Evolutionary conservation across 2,329 filamentous ascomycete species (phyloP), one percentile per base, ranked within the genome.

Genomic region (Truncatella angustata): DNA sequence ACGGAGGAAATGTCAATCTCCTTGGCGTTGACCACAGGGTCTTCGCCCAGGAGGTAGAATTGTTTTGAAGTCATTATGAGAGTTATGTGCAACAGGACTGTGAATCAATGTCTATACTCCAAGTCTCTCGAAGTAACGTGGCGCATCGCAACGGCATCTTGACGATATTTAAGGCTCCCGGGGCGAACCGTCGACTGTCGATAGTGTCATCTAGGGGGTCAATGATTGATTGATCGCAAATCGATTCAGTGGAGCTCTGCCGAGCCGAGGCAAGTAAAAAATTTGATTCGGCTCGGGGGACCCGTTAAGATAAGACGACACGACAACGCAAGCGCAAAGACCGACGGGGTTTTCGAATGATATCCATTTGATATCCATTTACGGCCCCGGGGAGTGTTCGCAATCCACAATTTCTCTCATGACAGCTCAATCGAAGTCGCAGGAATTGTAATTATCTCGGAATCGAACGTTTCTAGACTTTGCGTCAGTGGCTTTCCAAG

Each of bases 21-120:
- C 50, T 54, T 64, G 40, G 12, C 24, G n/a, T 67, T 65, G 11
- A 61, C 66, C 9, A 66, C 66, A 39, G 65, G 58, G 53, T 67
- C 63, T 48, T 77, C 71, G 14, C 74, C 74, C 47, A 73, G 56
- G 18, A 77, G 70, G 51, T 73, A 67, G 49, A 77, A 77, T 36
- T 63, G 60, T 60, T 71, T 69, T 36, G 64, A 63, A 30, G 67
- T 58, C 34, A 18, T 23, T 24, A 36, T 34, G 35, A 24, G 26
- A 18, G 23, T 42, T 23, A 35, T 21, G 12, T 11, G 5, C 2
- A 35, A 23, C 4, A 35, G n/a, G 21, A 34, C 18, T 12, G 21
- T 21, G 44, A 21, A 28, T 20, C 11, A 23, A 24, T 23, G 18
- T 35, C 21, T 21, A 30, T 26, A 26, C 24, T 16, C 44, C 16